These are phyloP conservation scores for Geotrichum aggregatum DNA, from an alignment of 1,139 yeast genomes.

Conservation along the genomic window DNA sequence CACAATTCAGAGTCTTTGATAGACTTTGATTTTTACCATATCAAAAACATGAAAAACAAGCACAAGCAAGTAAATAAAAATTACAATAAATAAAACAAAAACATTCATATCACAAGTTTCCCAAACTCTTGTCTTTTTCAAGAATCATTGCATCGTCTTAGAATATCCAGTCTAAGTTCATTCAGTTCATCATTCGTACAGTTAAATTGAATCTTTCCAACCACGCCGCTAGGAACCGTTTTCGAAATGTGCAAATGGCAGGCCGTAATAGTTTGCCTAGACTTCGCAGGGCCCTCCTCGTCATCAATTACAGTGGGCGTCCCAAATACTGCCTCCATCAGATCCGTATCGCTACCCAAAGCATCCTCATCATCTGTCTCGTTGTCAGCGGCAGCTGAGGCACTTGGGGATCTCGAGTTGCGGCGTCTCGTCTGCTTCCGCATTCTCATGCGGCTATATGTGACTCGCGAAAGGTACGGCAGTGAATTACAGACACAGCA, in stretches of 20 bases:
- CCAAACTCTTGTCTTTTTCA: neutral
- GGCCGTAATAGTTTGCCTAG: neutral
- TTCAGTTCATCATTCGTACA: constrained; percentile 5
- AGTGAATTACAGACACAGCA: constrained; percentile 33
- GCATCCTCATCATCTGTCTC: neutral
- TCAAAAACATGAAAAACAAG: neutral
- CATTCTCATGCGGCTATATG: constrained; percentile 11
- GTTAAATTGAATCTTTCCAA: neutral
- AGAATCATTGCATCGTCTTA: neutral
- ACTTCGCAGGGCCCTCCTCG: neutral
- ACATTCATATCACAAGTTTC: neutral
- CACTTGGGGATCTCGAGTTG: neutral
- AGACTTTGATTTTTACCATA: neutral
- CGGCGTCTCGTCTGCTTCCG: neutral
- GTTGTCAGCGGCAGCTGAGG: neutral
- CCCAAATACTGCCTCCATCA: constrained; percentile 27
- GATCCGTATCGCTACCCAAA: constrained; percentile 15
- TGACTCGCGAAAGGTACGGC: constrained; percentile 31
- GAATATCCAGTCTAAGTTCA: neutral
- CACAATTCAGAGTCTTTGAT: too few species aligned
- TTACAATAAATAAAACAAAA: neutral
- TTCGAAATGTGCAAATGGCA: constrained; percentile 12
- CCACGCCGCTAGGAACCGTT: neutral
- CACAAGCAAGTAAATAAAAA: neutral
- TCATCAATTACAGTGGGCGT: constrained; percentile 20